Evolutionary conservation across 1,139 yeast genomes (phyloP).

Genomic region (Pichia cactophila): DNA sequence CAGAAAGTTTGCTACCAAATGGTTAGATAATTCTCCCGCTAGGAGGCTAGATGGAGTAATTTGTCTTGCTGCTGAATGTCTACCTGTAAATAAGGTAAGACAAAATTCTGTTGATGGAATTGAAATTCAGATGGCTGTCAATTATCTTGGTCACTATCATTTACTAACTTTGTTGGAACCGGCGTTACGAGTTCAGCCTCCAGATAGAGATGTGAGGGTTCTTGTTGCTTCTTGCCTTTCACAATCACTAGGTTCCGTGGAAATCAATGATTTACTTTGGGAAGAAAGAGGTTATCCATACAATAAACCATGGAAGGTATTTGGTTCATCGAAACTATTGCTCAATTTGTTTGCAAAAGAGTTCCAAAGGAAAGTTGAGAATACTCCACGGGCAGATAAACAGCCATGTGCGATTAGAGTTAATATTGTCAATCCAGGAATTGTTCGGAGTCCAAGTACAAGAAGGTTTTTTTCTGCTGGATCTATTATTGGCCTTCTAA

Average conservation of each 20-base stretch:
- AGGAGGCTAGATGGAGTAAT: constrained; percentile 82
- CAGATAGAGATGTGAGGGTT: constrained; percentile 87
- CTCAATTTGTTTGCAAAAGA: constrained; percentile 68
- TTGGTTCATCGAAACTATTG: constrained; percentile 75
- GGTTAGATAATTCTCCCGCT: constrained; percentile 90
- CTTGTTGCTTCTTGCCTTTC: constrained; percentile 69
- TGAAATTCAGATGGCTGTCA: constrained; percentile 76
- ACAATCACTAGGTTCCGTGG: constrained; percentile 64
- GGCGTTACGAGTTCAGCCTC: constrained; percentile 77
- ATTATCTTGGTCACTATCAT: constrained; percentile 76
- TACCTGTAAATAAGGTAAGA: constrained; percentile 59
- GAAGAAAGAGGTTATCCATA: constrained; percentile 49
- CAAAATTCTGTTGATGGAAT: constrained; percentile 71
- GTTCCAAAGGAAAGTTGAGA: constrained; percentile 55
- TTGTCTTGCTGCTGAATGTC: constrained; percentile 78
- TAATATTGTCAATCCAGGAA: constrained; percentile 83
- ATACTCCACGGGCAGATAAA: constrained; percentile 32
- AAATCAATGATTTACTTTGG: constrained; percentile 63
- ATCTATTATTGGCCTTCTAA: constrained; percentile 55
- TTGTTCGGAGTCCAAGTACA: constrained; percentile 81
- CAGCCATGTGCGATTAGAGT: constrained; percentile 64
- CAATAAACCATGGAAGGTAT: constrained; percentile 62
- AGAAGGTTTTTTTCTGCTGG: constrained; percentile 78
- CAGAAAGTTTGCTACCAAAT: constrained; percentile 86
- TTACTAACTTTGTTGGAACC: constrained; percentile 73